Evolutionary conservation across 202 grass and related monocot species (phyloP).

Genomic region (Eragrostis tef): DNA sequence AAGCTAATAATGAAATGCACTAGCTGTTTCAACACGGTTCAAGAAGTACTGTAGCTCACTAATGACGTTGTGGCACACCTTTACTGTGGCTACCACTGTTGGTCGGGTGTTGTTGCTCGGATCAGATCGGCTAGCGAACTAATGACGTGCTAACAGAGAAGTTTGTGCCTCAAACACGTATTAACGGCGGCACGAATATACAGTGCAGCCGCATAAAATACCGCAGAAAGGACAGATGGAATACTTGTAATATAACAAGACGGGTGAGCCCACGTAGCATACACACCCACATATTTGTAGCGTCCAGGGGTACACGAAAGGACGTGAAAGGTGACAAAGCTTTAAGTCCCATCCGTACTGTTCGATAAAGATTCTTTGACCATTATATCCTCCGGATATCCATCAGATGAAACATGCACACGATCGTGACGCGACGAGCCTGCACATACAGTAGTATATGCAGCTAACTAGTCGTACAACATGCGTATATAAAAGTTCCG

Average conservation of each 20-base stretch:
- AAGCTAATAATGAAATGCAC: neutral
- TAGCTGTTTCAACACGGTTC: neutral
- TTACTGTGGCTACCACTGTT: neutral
- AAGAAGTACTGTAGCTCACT: neutral
- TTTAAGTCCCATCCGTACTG: conserved; percentile 47
- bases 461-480: neutral
- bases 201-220: conserved; percentile 15
- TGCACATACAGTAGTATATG: neutral
- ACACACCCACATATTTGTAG: too few species aligned
- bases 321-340: conserved; percentile 36
- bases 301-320: conserved; percentile 38
- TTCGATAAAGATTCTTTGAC: conserved; percentile 44
- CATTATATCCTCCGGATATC: conserved; percentile 29
- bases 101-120: neutral
- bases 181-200: neutral
- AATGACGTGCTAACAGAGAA: neutral
- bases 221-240: neutral
- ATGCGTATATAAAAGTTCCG: neutral
- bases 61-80: neutral
- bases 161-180: neutral
- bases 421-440: conserved; percentile 4
- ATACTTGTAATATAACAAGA: neutral
- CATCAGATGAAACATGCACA: conserved; percentile 3
- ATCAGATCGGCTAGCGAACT: neutral
- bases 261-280: conserved; percentile 37